phyloP scores from a whole-genome alignment of 768 basidiomycete species.

The Hemileccinum rubropunctum region DNA sequence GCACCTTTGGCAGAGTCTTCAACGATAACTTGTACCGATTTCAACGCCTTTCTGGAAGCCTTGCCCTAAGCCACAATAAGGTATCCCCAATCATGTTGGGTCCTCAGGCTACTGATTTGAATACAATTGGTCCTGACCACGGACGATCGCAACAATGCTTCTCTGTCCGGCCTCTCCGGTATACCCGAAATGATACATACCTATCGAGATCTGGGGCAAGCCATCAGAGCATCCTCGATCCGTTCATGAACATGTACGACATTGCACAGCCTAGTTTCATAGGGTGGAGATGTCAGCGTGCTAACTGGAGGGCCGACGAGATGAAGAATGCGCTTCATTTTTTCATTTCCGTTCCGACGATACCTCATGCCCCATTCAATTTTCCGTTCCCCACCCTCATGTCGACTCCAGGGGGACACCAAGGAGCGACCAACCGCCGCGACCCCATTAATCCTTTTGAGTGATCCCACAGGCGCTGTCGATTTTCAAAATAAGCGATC shows the following conservation, averaged over 20 bases:
- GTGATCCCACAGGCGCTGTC: too few relatives aligned
- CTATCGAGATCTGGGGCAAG: background rate
- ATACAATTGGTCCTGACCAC: background rate
- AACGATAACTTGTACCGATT: too few relatives aligned
- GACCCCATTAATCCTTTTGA: background rate
- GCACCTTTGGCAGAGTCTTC: too few relatives aligned
- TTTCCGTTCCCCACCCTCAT: background rate
- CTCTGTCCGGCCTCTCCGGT: background rate
- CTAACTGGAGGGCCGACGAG: background rate
- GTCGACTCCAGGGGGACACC: background rate
- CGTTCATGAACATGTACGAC: background rate
- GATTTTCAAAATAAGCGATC: too few relatives aligned
- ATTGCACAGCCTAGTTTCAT: background rate
- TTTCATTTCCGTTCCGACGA: slow-evolving; percentile 15
- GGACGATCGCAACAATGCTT: background rate
- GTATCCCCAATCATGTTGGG: background rate
- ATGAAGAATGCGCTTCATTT: background rate
- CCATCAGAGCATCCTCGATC: background rate
- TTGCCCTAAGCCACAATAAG: background rate
- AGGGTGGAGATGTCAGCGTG: background rate
- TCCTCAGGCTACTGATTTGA: background rate
- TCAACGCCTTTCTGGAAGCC: background rate
- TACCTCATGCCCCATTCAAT: slow-evolving; percentile 2
- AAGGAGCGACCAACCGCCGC: background rate
- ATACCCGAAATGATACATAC: background rate